Base-by-base conservation (phyloP, 768 basidiomycete genomes). In the Tylopilus vinaceipallidus region DNA sequence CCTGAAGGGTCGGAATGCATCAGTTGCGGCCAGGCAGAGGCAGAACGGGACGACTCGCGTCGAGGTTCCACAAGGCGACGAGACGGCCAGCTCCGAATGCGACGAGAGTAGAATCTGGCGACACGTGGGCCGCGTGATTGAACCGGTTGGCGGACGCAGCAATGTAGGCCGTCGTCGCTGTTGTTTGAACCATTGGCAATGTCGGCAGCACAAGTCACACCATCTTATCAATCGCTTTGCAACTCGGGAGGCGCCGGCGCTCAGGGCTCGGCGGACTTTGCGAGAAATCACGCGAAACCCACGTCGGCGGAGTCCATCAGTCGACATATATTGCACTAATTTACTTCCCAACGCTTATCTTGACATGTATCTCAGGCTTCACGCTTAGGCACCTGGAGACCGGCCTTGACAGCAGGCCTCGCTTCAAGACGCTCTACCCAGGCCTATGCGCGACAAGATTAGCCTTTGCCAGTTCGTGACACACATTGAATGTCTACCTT, bases 11-110 rank as follows among this genome's bases (percentile, higher is more conserved):
- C 53, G 39, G 26, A 44, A 29, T 30, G 17, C 20, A 35, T 55
- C 37, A 59, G 33, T 37, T 12, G 34, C 33, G 20, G 27, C 9
- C 34, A 42, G 9, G 12, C 5, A 24, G 13, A 24, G 11, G 26
- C 40, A 49, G 27, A 24, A 22, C 40, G 30, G 47, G 42, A 10
- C 24, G 13, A 65, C 76, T 59, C 42, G 81, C 83, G 44, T 72
- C 66, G 3, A 77, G 58, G 42, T 83, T 57, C 86, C 86, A 88
- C 5, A 87, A 64, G 0, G 82, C 79, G 4, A 88, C 62, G 14
- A 79, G 67, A 39, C 73, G 77, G 6, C 76, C 75, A 0, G 83
- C 71, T 13, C 80, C 86, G 51, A 80, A 86, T 0, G 76, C 81
- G n/a, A 84, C 65, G 5, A 80, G 64, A 9, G 54, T 30, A 13